Evolutionary conservation across 306 rosid genomes (phyloP).

Genomic region (Fagus crenata): DNA sequence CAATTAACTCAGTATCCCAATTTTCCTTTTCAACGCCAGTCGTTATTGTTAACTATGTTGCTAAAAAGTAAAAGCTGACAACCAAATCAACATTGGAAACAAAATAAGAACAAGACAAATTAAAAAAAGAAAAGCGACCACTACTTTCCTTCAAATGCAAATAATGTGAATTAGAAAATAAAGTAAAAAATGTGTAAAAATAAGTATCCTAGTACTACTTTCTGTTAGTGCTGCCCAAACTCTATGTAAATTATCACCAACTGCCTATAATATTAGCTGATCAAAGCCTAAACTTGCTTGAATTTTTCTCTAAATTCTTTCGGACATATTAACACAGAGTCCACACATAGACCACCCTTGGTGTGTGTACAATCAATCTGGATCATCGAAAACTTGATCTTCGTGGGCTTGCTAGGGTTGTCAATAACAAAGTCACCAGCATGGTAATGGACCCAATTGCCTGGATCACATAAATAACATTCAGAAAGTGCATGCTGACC

Average conservation of each 20-base stretch:
- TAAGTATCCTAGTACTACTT: background rate
- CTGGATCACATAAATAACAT: constrained; percentile 43
- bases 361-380: constrained; percentile 92
- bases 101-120: background rate
- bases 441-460: constrained; percentile 60
- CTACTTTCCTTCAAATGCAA: constrained; percentile 9
- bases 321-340: constrained; percentile 63
- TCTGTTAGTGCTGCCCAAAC: background rate
- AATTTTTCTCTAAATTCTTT: constrained; percentile 21
- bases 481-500: constrained; percentile 57
- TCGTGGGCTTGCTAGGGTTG: constrained; percentile 33
- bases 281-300: constrained; percentile 20
- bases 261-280: background rate
- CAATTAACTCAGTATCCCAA: background rate
- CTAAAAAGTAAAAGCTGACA: background rate
- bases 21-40: background rate
- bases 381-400: constrained; percentile 66
- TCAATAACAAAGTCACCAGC: constrained; percentile 60
- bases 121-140: background rate
- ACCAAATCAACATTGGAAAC: background rate
- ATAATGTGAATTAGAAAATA: background rate
- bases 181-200: background rate
- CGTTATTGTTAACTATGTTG: background rate
- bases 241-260: background rate
- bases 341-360: constrained; percentile 86